Percentiles rank a stretch among this genome's conserved stretches.
These are phyloP conservation scores for Ophiostoma sp. DNA, from an alignment of 2,329 filamentous ascomycete genomes.

Conservation along the genomic window DNA sequence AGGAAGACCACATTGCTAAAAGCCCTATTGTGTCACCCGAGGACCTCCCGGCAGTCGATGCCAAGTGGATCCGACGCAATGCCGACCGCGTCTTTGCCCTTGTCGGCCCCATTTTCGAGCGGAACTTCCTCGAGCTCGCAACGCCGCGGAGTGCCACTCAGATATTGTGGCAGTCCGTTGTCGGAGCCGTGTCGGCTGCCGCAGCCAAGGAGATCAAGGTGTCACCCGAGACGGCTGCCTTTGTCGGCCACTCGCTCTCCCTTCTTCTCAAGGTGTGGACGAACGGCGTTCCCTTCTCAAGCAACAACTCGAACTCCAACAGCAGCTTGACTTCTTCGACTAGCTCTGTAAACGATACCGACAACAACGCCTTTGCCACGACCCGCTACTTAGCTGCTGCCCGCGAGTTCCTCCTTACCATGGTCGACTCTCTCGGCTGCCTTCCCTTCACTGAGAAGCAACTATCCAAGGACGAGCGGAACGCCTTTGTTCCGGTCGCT, in stretches of 20 bases:
- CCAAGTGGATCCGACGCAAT: conserved; percentile 82
- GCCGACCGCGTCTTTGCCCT: conserved; percentile 63
- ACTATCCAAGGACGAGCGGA: conserved; percentile 51
- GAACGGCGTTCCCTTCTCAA: conserved; percentile 53
- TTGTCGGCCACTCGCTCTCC: conserved; percentile 70
- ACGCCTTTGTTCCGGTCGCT: conserved; percentile 59
- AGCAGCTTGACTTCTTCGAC: conserved; percentile 42
- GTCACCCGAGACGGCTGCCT: conserved; percentile 77
- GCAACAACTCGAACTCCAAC: conserved; percentile 38
- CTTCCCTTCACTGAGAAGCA: conserved; percentile 65
- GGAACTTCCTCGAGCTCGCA: conserved; percentile 62
- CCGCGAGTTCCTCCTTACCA: conserved; percentile 50
- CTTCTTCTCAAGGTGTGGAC: conserved; percentile 71
- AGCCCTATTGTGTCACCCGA: conserved; percentile 58
- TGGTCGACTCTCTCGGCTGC: conserved; percentile 54
- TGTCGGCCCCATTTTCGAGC: conserved; percentile 60
- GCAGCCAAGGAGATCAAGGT: conserved; percentile 87
- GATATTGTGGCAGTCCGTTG: conserved; percentile 61
- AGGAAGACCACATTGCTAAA: conserved; percentile 68
- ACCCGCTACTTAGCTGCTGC: conserved; percentile 57
- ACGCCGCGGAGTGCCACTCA: conserved; percentile 55
- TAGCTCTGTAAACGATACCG: conserved; percentile 40
- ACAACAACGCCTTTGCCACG: conserved; percentile 37
- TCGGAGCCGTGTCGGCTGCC: conserved; percentile 64
- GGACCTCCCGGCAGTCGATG: conserved; percentile 82